These are phyloP conservation scores for Trichophyton verrucosum DNA, from an alignment of 2,329 filamentous ascomycete genomes.

Conservation along the genomic window DNA sequence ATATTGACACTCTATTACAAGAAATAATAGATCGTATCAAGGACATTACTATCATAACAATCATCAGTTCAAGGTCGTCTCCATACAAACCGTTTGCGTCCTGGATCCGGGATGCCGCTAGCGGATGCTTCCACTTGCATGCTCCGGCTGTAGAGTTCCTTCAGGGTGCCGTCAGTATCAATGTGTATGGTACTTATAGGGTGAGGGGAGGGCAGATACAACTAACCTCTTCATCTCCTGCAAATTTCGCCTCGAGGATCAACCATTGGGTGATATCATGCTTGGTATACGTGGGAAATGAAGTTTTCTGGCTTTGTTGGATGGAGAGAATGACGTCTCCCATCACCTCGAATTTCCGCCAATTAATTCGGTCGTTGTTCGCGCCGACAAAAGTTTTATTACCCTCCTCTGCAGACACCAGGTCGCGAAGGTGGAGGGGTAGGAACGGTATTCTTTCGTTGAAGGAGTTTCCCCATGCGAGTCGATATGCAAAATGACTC, in stretches of 20 bases:
- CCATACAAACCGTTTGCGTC: constrained; percentile 34
- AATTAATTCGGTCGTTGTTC: constrained; percentile 69
- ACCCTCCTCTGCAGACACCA: constrained; percentile 84
- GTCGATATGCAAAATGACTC: constrained; percentile 86
- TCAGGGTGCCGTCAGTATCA: neutral
- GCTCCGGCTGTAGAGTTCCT: constrained; percentile 50
- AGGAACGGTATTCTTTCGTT: constrained; percentile 86
- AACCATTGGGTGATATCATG: constrained; percentile 61
- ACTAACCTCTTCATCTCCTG: constrained; percentile 75
- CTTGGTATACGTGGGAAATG: constrained; percentile 49
- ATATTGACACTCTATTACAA: constrained; percentile 3
- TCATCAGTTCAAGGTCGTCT: constrained; percentile 23
- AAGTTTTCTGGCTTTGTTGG: constrained; percentile 77
- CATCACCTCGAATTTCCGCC: constrained; percentile 96
- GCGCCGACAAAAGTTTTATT: constrained; percentile 77
- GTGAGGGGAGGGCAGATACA: constrained; percentile 10
- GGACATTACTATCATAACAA: constrained; percentile 11
- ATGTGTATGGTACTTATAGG: neutral
- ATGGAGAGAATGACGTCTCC: constrained; percentile 82
- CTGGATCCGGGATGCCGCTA: constrained; percentile 22
- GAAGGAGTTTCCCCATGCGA: constrained; percentile 93
- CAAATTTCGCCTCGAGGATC: constrained; percentile 69
- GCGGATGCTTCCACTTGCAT: constrained; percentile 40
- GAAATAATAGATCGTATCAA: constrained; percentile 3
- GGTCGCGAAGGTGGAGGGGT: constrained; percentile 74